Evolutionary conservation across 2,329 filamentous ascomycete species (phyloP).

Genomic region (Diplodia scrobiculata): DNA sequence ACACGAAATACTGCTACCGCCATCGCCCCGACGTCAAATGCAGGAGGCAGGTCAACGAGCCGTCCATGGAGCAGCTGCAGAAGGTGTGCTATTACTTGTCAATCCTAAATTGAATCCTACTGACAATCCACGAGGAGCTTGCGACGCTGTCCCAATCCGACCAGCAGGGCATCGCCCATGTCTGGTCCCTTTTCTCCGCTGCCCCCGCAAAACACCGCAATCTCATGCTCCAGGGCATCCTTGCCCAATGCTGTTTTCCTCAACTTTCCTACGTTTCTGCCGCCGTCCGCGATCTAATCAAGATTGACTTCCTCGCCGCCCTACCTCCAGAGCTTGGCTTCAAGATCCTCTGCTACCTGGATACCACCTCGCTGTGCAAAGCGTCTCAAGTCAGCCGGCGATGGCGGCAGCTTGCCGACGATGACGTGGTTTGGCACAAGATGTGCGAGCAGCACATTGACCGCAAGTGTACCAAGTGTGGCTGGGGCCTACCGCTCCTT

Average conservation of each 20-base stretch:
- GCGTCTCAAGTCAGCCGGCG: conserved; percentile 88
- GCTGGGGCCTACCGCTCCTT: conserved; percentile 87
- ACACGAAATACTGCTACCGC: conserved; percentile 93
- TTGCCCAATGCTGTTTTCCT: conserved; percentile 95
- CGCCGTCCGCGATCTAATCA: conserved; percentile 89
- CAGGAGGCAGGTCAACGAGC: conserved; percentile 86
- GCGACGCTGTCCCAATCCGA: conserved; percentile 79
- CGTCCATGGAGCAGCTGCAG: conserved; percentile 93
- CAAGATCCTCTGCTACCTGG: conserved; percentile 88
- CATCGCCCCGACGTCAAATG: conserved; percentile 94
- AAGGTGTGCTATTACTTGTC: conserved; percentile 58
- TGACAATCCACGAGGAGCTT: conserved; percentile 62
- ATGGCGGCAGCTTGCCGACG: conserved; percentile 90
- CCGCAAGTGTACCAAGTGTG: conserved; percentile 89
- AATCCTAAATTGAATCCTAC: conserved; percentile 34
- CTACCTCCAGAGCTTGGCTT: conserved; percentile 88
- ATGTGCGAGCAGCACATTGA: conserved; percentile 99
- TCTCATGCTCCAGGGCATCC: conserved; percentile 93
- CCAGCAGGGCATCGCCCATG: conserved; percentile 92
- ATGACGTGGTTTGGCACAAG: conserved; percentile 95
- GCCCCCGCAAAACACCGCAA: conserved; percentile 91
- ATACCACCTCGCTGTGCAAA: conserved; percentile 92
- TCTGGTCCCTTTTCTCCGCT: conserved; percentile 97
- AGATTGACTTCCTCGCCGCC: conserved; percentile 92
- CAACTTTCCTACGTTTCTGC: conserved; percentile 91